phyloP scores from a whole-genome alignment of 805 yeast species.

The Metahyphopichia silvanorum region DNA sequence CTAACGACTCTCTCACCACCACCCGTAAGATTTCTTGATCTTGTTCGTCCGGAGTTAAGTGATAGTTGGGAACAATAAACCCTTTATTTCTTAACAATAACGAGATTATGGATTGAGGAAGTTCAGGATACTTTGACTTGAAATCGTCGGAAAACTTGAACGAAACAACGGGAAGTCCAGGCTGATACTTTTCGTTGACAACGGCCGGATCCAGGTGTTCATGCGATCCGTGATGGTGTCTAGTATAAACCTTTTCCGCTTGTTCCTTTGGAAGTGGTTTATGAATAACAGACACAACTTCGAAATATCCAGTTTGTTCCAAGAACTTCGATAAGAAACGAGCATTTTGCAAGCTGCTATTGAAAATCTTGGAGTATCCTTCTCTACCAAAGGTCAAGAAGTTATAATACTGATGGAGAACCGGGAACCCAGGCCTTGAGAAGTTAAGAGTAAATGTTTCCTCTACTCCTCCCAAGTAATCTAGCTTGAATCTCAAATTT shows the following conservation, averaged over 20 bases:
- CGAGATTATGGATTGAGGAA: conserved; percentile 78
- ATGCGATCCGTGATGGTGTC: conserved; percentile 5
- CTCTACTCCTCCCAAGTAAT: conserved; percentile 85
- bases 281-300: conserved; percentile 76
- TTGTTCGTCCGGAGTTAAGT: conserved; percentile 61
- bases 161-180: conserved; percentile 89
- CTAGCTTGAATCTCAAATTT: conserved; percentile 70
- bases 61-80: conserved; percentile 88
- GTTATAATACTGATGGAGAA: conserved; percentile 82
- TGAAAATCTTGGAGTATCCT: conserved; percentile 68
- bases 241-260: conserved; percentile 14
- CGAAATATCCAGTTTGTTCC: conserved; percentile 64
- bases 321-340: conserved; percentile 60
- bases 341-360: conserved; percentile 66
- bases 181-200: conserved; percentile 49
- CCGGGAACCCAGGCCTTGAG: conserved; percentile 91
- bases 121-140: conserved; percentile 60
- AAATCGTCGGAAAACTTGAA: conserved; percentile 68
- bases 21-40: conserved; percentile 74
- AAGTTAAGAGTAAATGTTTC: conserved; percentile 84
- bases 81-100: conserved; percentile 73
- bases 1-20: conserved; percentile 71
- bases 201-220: conserved; percentile 10
- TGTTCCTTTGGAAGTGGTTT: conserved; percentile 38
- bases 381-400: conserved; percentile 65